Percentiles rank a stretch among this genome's conserved stretches.
Conservation (phyloP, 2,329 filamentous ascomycete species). For the Colletotrichum aenigma region DNA sequence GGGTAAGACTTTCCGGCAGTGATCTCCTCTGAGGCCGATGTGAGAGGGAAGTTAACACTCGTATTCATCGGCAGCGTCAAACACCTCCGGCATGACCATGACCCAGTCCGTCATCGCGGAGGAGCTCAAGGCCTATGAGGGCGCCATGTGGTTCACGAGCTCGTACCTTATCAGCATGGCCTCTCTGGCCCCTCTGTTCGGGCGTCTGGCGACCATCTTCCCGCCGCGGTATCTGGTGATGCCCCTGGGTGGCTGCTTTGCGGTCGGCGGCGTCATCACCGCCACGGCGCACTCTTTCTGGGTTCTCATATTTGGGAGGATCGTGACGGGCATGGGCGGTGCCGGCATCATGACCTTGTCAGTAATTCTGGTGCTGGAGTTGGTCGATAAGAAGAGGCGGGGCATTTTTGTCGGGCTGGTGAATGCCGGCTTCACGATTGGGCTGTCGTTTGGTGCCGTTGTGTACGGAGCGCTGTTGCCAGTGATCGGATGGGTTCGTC, state of each 20-base stretch:
- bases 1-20: constrained; percentile 41
- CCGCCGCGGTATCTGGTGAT: constrained; percentile 70
- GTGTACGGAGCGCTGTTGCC: constrained; percentile 70
- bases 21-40: not conserved
- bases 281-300: constrained; percentile 62
- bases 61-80: constrained; percentile 53
- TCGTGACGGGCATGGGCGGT: constrained; percentile 70
- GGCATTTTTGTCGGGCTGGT: constrained; percentile 77
- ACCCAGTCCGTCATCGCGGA: constrained; percentile 78
- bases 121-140: constrained; percentile 75
- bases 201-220: constrained; percentile 77
- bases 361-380: constrained; percentile 77
- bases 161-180: constrained; percentile 71
- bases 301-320: constrained; percentile 71
- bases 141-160: constrained; percentile 81
- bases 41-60: not conserved
- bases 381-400: constrained; percentile 68
- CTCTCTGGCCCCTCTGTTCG: constrained; percentile 69
- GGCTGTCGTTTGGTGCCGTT: constrained; percentile 73
- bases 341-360: constrained; percentile 76
- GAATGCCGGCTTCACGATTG: constrained; percentile 75
- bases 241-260: constrained; percentile 60
- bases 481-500: constrained; percentile 68
- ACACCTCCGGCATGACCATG: constrained; percentile 83
- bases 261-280: constrained; percentile 68